phyloP scores from a whole-genome alignment of 2,329 filamentous ascomycete species.

The Trichoderma simmonsii region DNA sequence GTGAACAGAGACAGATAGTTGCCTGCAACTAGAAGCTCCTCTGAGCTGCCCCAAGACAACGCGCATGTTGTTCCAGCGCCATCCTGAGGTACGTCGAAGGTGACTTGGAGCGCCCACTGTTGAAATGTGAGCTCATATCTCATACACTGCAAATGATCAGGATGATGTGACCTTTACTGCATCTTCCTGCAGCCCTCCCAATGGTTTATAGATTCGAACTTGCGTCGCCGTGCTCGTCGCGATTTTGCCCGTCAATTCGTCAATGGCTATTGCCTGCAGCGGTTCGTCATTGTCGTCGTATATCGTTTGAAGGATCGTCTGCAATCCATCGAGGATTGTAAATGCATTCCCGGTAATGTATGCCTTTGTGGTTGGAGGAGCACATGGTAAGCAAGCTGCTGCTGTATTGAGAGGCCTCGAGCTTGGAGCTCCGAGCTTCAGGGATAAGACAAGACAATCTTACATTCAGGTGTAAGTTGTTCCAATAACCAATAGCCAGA shows the following conservation, averaged over 20 bases:
- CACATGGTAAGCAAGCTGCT: neutral
- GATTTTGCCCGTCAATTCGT: constrained; percentile 81
- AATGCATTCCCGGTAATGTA: constrained; percentile 90
- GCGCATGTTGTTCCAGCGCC: constrained; percentile 37
- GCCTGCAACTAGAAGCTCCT: constrained; percentile 80
- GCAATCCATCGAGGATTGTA: constrained; percentile 72
- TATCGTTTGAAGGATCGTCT: constrained; percentile 80
- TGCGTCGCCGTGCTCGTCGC: constrained; percentile 65
- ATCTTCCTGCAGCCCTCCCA: constrained; percentile 62
- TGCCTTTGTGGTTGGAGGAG: constrained; percentile 47
- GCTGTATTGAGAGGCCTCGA: neutral
- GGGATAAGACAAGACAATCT: constrained; percentile 29
- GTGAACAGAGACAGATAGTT: constrained; percentile 67
- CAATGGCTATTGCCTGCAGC: constrained; percentile 74
- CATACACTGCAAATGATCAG: neutral
- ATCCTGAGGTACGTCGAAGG: constrained; percentile 46
- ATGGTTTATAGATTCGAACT: constrained; percentile 76
- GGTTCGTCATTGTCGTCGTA: constrained; percentile 73
- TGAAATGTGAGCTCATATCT: constrained; percentile 24
- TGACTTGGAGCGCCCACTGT: constrained; percentile 64
- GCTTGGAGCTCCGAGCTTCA: neutral
- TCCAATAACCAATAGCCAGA: constrained; percentile 71
- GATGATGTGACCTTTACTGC: constrained; percentile 61
- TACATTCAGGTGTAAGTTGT: constrained; percentile 69
- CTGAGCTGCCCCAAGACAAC: constrained; percentile 82